These are phyloP conservation scores for Globisporangium carolinianum DNA, from an alignment of 352 stramenopile genomes.

Conservation along the genomic window DNA sequence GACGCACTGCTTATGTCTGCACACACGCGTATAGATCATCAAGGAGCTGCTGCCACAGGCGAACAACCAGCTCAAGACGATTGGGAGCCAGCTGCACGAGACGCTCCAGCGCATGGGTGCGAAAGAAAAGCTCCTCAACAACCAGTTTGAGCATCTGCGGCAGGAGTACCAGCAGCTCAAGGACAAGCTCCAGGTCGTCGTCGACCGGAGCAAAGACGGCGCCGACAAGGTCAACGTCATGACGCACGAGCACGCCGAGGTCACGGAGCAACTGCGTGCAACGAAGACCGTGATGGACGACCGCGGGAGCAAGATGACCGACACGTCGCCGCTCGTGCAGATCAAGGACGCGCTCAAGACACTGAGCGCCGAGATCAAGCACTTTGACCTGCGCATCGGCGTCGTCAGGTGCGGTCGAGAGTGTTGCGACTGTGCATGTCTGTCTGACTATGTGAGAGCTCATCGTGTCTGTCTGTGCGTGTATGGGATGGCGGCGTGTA, in stretches of 20 bases:
- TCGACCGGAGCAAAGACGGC: constrained; percentile 59
- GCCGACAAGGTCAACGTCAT: constrained; percentile 68
- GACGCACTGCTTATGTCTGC: neutral
- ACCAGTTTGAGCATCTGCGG: constrained; percentile 66
- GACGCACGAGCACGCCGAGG: constrained; percentile 64
- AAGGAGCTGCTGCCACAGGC: constrained; percentile 45
- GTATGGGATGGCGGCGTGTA: neutral
- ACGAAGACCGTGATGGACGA: constrained; percentile 77
- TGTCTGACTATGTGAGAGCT: too few species aligned
- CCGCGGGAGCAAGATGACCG: constrained; percentile 79
- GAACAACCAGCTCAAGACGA: constrained; percentile 53
- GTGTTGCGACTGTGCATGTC: neutral
- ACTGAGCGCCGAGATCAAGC: constrained; percentile 69
- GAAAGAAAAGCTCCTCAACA: constrained; percentile 80
- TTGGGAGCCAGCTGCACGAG: constrained; percentile 50
- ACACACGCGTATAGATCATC: constrained; percentile 22
- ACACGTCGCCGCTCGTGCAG: constrained; percentile 76
- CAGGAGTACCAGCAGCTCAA: constrained; percentile 61
- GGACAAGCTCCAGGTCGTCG: constrained; percentile 51
- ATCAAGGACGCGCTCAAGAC: constrained; percentile 83
- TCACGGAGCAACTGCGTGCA: constrained; percentile 69
- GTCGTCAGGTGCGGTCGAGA: constrained; percentile 37
- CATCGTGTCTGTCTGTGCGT: neutral
- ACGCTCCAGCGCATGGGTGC: constrained; percentile 48
- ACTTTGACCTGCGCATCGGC: constrained; percentile 76